Evolutionary conservation across 257 asterid genomes (phyloP).

Genomic region (Fraxinus pennsylvanica): DNA sequence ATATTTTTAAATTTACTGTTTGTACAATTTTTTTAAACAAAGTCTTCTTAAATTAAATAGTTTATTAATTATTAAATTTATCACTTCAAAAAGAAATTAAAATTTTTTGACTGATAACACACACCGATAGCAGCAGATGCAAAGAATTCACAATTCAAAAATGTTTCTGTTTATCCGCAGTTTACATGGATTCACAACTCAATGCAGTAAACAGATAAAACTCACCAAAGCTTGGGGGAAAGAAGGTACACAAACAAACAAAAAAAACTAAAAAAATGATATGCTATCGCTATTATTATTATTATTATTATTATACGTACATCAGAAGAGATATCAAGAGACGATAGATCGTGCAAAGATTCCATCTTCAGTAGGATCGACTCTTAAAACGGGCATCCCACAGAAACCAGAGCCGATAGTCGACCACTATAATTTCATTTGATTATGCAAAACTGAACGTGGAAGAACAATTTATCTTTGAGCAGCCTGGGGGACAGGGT

Average conservation of each 20-base stretch:
- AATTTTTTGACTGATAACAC: neutral
- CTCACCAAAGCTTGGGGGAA: conserved; percentile 7
- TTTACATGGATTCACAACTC: conserved; percentile 20
- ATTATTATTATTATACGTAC: conserved; percentile 18
- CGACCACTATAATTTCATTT: conserved; percentile 5
- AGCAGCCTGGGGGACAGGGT: conserved; percentile 14
- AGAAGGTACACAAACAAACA: conserved; percentile 18
- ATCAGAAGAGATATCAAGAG: conserved; percentile 21
- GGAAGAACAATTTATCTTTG: conserved; percentile 20
- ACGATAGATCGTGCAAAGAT: conserved; percentile 22
- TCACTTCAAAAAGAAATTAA: too few relatives aligned
- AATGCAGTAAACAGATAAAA: conserved; percentile 8
- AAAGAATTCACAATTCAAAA: neutral
- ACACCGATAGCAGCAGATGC: neutral
- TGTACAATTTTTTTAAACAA: too few relatives aligned
- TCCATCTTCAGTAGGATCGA: conserved; percentile 22
- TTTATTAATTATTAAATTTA: too few relatives aligned
- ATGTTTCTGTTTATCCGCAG: neutral
- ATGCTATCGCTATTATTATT: conserved; percentile 14
- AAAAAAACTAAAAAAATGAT: conserved; percentile 10
- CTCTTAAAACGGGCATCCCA: conserved; percentile 21
- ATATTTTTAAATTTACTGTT: too few relatives aligned
- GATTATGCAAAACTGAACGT: neutral
- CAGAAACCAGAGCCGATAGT: neutral
- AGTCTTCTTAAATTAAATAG: too few relatives aligned